These are phyloP conservation scores for Sextonia rubra DNA, from an alignment of 164 flowering plant species.

Conservation along the genomic window DNA sequence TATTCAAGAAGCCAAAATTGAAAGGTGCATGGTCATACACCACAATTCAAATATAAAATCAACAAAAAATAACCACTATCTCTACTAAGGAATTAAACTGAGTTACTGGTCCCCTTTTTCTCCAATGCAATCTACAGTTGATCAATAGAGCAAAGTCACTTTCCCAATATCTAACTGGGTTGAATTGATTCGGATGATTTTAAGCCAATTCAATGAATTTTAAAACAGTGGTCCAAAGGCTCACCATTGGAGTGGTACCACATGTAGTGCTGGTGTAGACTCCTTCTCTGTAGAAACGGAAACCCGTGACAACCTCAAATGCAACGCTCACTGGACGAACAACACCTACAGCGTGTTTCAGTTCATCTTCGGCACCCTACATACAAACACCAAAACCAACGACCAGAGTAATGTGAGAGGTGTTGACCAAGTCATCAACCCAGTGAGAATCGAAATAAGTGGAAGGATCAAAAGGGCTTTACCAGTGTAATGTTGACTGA, in stretches of 20 bases:
- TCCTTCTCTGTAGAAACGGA: slow-evolving; percentile 66
- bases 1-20: background rate
- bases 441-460: background rate
- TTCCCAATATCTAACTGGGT: background rate
- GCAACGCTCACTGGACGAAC: slow-evolving; percentile 94
- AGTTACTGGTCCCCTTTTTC: background rate
- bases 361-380: slow-evolving; percentile 97
- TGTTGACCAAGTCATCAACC: background rate
- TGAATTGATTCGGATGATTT: background rate
- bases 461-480: background rate
- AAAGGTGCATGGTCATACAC: background rate
- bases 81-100: background rate
- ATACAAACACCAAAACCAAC: background rate
- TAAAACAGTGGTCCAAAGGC: slow-evolving; percentile 6
- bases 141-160: no score
- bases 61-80: background rate
- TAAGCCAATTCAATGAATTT: background rate
- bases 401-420: background rate
- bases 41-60: background rate
- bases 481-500: slow-evolving; percentile 92
- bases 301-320: slow-evolving; percentile 67
- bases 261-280: slow-evolving; percentile 81
- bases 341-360: slow-evolving; percentile 81
- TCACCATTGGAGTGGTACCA: slow-evolving; percentile 81
- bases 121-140: background rate